These are phyloP conservation scores for Rhododendron molle DNA, from an alignment of 148 eudicot genomes.

Conservation along the genomic window DNA sequence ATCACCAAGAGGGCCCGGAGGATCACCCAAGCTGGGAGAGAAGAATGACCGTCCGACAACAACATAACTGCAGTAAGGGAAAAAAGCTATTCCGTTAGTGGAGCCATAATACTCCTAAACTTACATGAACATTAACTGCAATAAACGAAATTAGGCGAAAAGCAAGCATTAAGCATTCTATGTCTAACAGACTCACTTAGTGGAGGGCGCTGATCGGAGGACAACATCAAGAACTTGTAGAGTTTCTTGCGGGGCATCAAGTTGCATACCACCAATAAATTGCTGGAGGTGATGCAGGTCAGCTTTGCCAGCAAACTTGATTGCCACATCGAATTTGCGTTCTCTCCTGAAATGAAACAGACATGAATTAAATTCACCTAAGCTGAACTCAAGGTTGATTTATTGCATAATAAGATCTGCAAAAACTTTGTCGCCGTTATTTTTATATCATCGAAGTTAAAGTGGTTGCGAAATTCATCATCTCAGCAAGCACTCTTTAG, in stretches of 20 bases:
- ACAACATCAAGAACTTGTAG: constrained; percentile 82
- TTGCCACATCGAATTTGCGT: constrained; percentile 43
- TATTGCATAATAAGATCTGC: too few relatives aligned
- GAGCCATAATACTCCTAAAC: neutral
- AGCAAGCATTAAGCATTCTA: neutral
- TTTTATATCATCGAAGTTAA: neutral
- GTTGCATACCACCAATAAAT: constrained; percentile 34
- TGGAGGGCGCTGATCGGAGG: constrained; percentile 40
- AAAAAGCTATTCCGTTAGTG: neutral
- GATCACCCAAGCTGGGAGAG: constrained; percentile 15
- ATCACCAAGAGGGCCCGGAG: constrained; percentile 19
- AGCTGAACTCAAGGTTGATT: neutral
- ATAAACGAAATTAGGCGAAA: neutral
- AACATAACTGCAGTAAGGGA: constrained; percentile 31
- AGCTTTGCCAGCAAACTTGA: constrained; percentile 54
- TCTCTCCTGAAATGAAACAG: constrained; percentile 34
- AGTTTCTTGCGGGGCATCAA: constrained; percentile 61
- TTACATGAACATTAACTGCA: neutral
- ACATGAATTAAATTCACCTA: neutral
- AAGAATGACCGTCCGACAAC: constrained; percentile 77
- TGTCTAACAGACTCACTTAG: constrained; percentile 10
- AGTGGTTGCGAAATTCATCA: neutral
- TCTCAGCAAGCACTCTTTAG: neutral
- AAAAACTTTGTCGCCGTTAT: neutral
- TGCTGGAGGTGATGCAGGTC: constrained; percentile 44